Evolutionary conservation across 352 stramenopile genomes (phyloP), one percentile per base, ranked within the genome.

Genomic region (Saprolegnia diclina): DNA sequence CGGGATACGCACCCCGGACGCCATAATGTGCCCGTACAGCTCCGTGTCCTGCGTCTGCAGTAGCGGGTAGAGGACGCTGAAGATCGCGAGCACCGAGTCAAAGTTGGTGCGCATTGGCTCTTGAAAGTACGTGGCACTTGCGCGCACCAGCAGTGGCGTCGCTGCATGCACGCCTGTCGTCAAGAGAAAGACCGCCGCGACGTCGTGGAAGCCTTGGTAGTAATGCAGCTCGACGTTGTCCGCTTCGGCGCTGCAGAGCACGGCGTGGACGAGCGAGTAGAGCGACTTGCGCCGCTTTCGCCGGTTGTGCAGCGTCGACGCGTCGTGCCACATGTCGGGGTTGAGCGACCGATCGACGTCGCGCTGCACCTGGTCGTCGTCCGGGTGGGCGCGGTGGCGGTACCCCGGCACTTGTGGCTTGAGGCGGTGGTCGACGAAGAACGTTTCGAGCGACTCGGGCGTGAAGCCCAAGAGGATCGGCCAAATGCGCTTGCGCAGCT

Each of bases 151-250:
- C 19, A 94, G 86, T 37, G 75, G 74, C 50, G 71, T 72, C 5
- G 90, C 78, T 10, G 87, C 77, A 53, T 92, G 80, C 32, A 97
- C 79, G 45, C 89, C 91, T 21, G 94, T 56, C n/a, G 81, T 83
- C 35, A 94, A 66, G 35, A 91, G 67, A 56, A 94, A 91, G 24
- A 96, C 83, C 21, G 87, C 94, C 29, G 85, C 87, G 21, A 98
- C 85, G 75, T 98, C 94, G 74, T 98, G 93, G 75, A 95, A 98
- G 35, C 94, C 94, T 83, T 95, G 87, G 56, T 90, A 94, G 74
- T 95, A 95, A 62, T 89, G 85, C 46, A 92, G 63, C 22, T 85
- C 76, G 91, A 79, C 18, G 72, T 44, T 16, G 69, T 52, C 29
- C 83, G 79, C 73, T 92, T 92, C 16, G 53, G 52, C 86, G n/a